Evolutionary conservation across 2,329 filamentous ascomycete species (phyloP), one percentile per base, ranked within the genome.

Genomic region (Penicillium sp.): DNA sequence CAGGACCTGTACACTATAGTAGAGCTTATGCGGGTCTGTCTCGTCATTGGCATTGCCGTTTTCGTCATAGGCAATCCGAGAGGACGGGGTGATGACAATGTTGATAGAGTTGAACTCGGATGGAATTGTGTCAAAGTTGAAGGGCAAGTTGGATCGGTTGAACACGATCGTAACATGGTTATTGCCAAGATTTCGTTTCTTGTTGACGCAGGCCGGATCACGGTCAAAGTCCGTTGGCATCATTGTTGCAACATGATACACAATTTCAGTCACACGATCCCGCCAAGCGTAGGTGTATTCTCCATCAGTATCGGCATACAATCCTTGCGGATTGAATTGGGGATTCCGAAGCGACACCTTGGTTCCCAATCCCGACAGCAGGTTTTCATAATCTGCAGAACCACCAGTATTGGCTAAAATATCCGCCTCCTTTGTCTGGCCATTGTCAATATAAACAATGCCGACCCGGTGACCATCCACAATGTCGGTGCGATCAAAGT

Each of bases 81-180:
- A 68, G 68, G 91, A 92, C 60, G 94, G 94, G 2, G 90, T 91
- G 69, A 99, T 93, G 66, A 97, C 89, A 67, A 99, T 97, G 72
- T 97, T 92, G 70, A 99, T 92, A 70, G 90, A 96, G 71, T 97
- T 97, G 80, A 99, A 96, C 56, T 93, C 89, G 0, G 92, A 95
- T 0, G 91, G 91, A 66, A 99, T 96, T 0, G 91, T 96, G 71
- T 96, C 86, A 71, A 96, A 96, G 53, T 84, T 83, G 78, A 96
- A 97, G 0, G 90, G 88, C 47, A 87, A 75, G n/a, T 94, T 93
- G 2, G 92, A 97, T 68, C 96, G 91, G 72, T 99, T 99, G 82
- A 95, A 99, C 57, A 99, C 88, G 65, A 99, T 96, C 71, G 96
- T 97, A 70, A 99, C 94, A 72, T 91, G 96, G 74, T 97, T 94